A percentile compares a stretch with the other conserved stretches of the same genome.
Conservation (phyloP, 441 rosid species). For the Brassica hybrid region DNA sequence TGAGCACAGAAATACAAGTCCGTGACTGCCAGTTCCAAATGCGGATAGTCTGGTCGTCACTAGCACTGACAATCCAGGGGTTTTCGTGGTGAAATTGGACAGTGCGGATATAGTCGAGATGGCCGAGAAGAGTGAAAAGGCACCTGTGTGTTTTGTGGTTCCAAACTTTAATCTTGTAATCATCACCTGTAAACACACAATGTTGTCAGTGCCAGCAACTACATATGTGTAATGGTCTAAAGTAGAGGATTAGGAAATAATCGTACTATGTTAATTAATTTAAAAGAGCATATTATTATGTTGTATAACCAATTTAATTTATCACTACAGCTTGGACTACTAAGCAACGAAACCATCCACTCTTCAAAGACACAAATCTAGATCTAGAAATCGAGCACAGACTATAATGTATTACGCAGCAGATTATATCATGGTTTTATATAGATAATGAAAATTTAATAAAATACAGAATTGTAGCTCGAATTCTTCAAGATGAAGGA, state of each 20-base stretch:
- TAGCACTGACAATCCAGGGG: constrained; percentile 96
- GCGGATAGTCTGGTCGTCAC: constrained; percentile 91
- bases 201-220: not conserved
- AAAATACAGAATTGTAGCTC: not conserved
- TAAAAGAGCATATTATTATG: not conserved
- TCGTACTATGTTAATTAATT: not conserved
- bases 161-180: constrained; percentile 93
- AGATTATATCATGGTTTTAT: not conserved
- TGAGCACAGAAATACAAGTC: constrained; percentile 80
- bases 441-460: not conserved
- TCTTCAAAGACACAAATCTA: not conserved
- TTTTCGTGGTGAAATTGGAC: constrained; percentile 90
- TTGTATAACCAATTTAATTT: not conserved
- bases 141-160: constrained; percentile 86
- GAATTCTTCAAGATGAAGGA: not conserved
- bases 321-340: not conserved
- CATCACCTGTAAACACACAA: constrained; percentile 61
- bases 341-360: not conserved
- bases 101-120: constrained; percentile 88
- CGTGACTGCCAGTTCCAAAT: constrained; percentile 97
- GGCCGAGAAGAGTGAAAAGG: constrained; percentile 88
- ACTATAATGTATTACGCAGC: not conserved
- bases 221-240: not conserved
- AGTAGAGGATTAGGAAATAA: not conserved
- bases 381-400: not conserved